Percentiles rank a stretch among this genome's conserved stretches.
phyloP scores from a whole-genome alignment of 1,284 basidiomycete genomes.

The Cystobasidiaceae sp. region DNA sequence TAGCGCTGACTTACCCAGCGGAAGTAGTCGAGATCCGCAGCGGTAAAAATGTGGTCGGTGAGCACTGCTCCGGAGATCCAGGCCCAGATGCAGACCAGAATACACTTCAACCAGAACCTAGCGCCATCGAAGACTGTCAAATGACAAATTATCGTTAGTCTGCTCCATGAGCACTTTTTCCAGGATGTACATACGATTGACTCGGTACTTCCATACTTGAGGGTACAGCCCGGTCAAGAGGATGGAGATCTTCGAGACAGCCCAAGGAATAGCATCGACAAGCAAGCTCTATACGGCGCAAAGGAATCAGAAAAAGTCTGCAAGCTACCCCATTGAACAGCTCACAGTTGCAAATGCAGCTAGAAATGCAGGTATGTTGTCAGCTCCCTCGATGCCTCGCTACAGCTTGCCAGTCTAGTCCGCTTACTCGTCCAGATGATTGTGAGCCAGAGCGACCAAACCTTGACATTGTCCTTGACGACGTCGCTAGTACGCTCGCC shows the following conservation, averaged over 20 bases:
- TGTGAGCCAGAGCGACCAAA: slow-evolving; percentile 64
- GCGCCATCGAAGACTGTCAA: slow-evolving; percentile 9
- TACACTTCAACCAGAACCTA: slow-evolving; percentile 13
- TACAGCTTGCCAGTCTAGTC: slow-evolving; percentile 50
- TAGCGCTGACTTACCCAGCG: background rate
- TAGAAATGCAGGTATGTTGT: background rate
- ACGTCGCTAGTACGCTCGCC: slow-evolving; percentile 53
- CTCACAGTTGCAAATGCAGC: slow-evolving; percentile 11
- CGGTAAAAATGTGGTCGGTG: slow-evolving; percentile 5
- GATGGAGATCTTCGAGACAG: background rate
- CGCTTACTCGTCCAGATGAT: slow-evolving; percentile 63
- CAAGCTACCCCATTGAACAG: background rate
- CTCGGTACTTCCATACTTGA: background rate
- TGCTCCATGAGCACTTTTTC: no score
- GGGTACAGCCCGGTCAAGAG: slow-evolving; percentile 18
- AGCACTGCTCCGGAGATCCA: slow-evolving; percentile 18
- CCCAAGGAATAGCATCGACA: slow-evolving; percentile 15
- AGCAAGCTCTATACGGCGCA: background rate
- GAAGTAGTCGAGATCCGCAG: slow-evolving; percentile 10
- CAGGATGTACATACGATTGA: background rate
- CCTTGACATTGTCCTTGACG: slow-evolving; percentile 48
- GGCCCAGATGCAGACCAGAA: slow-evolving; percentile 6
- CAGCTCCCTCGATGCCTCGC: background rate
- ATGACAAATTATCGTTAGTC: background rate
- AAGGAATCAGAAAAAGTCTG: background rate